Base-by-base conservation (phyloP, 2,329 filamentous ascomycete genomes). In the Cylindrodendrum hubeiense region DNA sequence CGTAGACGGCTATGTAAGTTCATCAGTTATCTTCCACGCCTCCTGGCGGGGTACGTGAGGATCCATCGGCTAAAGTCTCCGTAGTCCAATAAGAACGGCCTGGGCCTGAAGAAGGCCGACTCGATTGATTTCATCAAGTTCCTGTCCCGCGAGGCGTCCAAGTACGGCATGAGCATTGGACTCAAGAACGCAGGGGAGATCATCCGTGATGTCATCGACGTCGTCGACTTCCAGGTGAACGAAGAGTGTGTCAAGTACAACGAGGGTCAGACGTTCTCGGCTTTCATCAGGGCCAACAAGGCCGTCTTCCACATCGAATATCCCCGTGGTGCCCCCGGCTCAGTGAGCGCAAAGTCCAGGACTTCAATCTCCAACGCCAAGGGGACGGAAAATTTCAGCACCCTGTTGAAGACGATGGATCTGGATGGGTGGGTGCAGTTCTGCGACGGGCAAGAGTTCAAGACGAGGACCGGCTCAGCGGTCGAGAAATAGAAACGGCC, bases 241-340 rank as follows among this genome's bases (percentile, higher is more conserved):
- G 91, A 93, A 79, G 85, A 91, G 76, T 93, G 91, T 75, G 84
- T 85, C 21, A 69, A 89, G 73, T 87, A 87, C 68, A 63, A 79
- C 0, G 89, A 92, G 75, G 92, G 90, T 71, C 78, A 79, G 15
- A 82, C 78, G 0, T 92, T 88, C 71, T 77, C 79, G 2, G 77
- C 84, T 1, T 92, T 92, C 72, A 84, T 90, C 50, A 68, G 83
- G 5, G 84, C 84, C 1, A 82, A 82, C 24, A 92, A 92, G 76
- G 90, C 90, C 1, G 90, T 93, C 34, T 92, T 92, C 74, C 87
- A 91, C 74, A 90, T 92, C 68, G 91, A 93, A 79, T 93, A 93
- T 71, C 89, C 89, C 1, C 80, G 84, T 28, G 83, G 81, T 1
- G 84, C 83, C 17, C 76, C 75, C 0, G 65, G 78, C n/a, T 66